A percentile compares a stretch with the other conserved stretches of the same genome.
These are phyloP conservation scores for Flagelloscypha sp. DNA, from an alignment of 768 basidiomycete genomes.

Conservation along the genomic window DNA sequence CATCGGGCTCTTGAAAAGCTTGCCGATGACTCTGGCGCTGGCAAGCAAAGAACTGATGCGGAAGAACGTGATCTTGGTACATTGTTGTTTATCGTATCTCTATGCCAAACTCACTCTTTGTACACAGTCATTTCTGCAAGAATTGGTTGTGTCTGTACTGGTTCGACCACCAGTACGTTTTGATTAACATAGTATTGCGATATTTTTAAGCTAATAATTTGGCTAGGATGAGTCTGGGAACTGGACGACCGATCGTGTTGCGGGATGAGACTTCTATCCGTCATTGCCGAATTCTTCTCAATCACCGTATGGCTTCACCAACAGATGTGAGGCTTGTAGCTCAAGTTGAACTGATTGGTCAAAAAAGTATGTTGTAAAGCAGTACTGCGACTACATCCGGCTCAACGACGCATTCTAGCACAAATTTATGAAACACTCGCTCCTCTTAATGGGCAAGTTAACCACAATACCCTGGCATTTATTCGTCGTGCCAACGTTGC, in stretches of 20 bases:
- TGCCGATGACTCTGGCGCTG: conserved; percentile 54
- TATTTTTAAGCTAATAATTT: conserved; percentile 7
- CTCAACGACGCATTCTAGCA: too few species aligned
- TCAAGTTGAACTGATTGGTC: conserved; percentile 81
- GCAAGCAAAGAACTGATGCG: conserved; percentile 62
- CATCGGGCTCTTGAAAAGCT: conserved; percentile 90
- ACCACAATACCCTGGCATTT: conserved; percentile 75
- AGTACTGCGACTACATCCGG: too few species aligned
- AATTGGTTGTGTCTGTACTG: conserved; percentile 94
- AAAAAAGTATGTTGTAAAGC: conserved; percentile 62
- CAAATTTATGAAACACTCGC: conserved; percentile 90
- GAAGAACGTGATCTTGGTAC: conserved; percentile 82
- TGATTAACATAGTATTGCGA: conserved; percentile 2
- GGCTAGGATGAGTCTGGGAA: conserved; percentile 80
- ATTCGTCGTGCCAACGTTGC: conserved; percentile 82
- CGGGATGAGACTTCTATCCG: conserved; percentile 83
- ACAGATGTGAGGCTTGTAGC: conserved; percentile 87
- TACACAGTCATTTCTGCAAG: conserved; percentile 76
- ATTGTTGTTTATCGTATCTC: conserved; percentile 10
- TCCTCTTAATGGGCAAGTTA: conserved; percentile 80
- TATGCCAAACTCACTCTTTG: conserved; percentile 3
- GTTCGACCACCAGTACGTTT: conserved; percentile 87
- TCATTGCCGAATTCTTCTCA: conserved; percentile 73
- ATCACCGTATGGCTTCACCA: conserved; percentile 79
- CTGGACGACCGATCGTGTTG: conserved; percentile 82